These are phyloP conservation scores for Boletellus emodensis DNA, from an alignment of 768 basidiomycete genomes.

Conservation along the genomic window DNA sequence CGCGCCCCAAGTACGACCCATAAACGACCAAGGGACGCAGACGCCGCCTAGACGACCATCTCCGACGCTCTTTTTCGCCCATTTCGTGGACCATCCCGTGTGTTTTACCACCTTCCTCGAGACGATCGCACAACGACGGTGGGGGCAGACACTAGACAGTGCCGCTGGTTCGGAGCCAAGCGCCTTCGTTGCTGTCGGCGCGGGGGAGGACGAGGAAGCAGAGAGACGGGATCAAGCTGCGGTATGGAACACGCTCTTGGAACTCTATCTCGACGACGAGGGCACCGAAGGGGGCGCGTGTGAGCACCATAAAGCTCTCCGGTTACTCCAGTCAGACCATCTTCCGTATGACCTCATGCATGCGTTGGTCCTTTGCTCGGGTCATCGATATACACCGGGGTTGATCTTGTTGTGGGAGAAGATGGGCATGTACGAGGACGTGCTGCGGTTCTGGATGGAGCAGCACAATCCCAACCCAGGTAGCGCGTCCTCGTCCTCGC, in stretches of 20 bases:
- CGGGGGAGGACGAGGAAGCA: conserved; percentile 40
- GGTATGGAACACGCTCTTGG: conserved; percentile 94
- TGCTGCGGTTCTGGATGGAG: conserved; percentile 91
- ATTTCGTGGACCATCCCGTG: conserved; percentile 85
- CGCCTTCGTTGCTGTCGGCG: conserved; percentile 6
- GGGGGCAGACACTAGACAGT: conserved; percentile 67
- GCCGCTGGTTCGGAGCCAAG: conserved; percentile 7
- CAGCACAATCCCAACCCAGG: conserved; percentile 33
- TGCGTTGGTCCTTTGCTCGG: conserved; percentile 93
- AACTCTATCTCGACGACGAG: conserved; percentile 72
- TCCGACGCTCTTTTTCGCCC: conserved; percentile 84
- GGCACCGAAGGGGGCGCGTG: conserved; percentile 21
- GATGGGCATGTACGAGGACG: conserved; percentile 94
- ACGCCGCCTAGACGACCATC: conserved; percentile 58
- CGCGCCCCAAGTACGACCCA: conserved; percentile 4
- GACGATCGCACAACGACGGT: conserved; percentile 72
- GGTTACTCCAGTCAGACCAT: conserved; percentile 54
- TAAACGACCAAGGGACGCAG: conserved; percentile 13
- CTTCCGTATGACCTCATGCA: conserved; percentile 86
- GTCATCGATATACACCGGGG: conserved; percentile 74
- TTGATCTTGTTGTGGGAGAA: conserved; percentile 90
- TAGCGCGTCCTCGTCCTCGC: too few species aligned
- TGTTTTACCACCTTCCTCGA: conserved; percentile 88
- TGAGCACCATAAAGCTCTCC: conserved; percentile 59
- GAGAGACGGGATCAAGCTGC: conserved; percentile 73